Percentiles rank a stretch among this genome's conserved stretches.
Evolutionary conservation across 2,329 filamentous ascomycete genomes (phyloP).

Genomic region (Stagonosporopsis cucurbitacearum): DNA sequence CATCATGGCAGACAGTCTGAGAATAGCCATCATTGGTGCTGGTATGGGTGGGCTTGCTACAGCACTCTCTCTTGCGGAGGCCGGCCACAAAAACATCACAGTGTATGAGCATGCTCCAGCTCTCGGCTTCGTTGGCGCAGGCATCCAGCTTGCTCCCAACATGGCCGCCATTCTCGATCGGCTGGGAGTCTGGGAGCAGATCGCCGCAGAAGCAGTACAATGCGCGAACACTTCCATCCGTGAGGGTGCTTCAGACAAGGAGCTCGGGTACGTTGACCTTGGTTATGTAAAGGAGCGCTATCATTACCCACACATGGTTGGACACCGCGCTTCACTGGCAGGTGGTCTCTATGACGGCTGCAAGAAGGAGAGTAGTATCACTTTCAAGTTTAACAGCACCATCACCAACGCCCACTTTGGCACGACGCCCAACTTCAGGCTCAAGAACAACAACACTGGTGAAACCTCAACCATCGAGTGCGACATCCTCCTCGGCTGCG

Average conservation of each 20-base stretch:
- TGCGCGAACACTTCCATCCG: slow-evolving; percentile 75
- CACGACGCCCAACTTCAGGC: slow-evolving; percentile 65
- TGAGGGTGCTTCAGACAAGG: slow-evolving; percentile 71
- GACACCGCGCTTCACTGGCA: slow-evolving; percentile 76
- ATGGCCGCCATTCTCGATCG: slow-evolving; percentile 77
- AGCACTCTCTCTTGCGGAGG: slow-evolving; percentile 75
- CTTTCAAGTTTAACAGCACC: slow-evolving; percentile 70
- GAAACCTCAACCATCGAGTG: slow-evolving; percentile 61
- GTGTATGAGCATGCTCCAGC: slow-evolving; percentile 76
- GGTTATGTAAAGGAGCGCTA: slow-evolving; percentile 71
- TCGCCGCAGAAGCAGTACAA: slow-evolving; percentile 73
- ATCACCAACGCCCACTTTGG: slow-evolving; percentile 63
- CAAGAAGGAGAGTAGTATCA: slow-evolving; percentile 65
- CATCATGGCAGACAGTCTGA: slow-evolving; percentile 39
- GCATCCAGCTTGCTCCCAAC: slow-evolving; percentile 84
- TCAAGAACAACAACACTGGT: slow-evolving; percentile 61
- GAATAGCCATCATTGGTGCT: slow-evolving; percentile 51
- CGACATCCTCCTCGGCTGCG: slow-evolving; percentile 55
- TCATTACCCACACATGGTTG: slow-evolving; percentile 79
- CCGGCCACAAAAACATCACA: slow-evolving; percentile 75
- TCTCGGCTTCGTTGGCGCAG: slow-evolving; percentile 82
- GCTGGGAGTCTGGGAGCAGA: slow-evolving; percentile 74
- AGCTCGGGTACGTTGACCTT: slow-evolving; percentile 75
- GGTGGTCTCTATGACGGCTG: slow-evolving; percentile 74
- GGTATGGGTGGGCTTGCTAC: slow-evolving; percentile 80